Conservation (phyloP, 2,329 filamentous ascomycete species). For the Cladosporium austrohemisphaericum region DNA sequence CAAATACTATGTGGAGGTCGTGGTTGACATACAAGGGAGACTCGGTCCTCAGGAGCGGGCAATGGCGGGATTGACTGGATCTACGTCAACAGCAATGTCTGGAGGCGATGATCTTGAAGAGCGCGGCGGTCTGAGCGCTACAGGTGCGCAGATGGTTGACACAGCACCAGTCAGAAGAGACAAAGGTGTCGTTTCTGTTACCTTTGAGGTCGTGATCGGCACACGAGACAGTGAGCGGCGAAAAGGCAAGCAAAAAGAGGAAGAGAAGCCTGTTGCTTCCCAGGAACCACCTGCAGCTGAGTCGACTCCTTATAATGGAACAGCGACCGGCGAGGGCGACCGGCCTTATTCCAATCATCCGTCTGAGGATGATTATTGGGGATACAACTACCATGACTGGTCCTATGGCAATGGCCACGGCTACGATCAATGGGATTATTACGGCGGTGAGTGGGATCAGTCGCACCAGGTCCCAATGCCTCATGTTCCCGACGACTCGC, state of each 20-base stretch:
- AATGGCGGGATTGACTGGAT: conserved; percentile 24
- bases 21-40: conserved; percentile 87
- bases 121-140: conserved; percentile 12
- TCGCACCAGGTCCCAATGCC: conserved; percentile 45
- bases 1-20: conserved; percentile 87
- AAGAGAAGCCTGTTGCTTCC: conserved; percentile 15
- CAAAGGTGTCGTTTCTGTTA: conserved; percentile 84
- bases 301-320: neutral
- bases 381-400: conserved; percentile 21
- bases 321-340: neutral
- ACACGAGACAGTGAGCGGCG: conserved; percentile 69
- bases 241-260: conserved; percentile 45
- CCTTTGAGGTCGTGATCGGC: conserved; percentile 83
- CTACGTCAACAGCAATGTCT: conserved; percentile 22
- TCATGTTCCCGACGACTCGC: conserved; percentile 56
- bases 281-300: neutral
- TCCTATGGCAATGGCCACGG: conserved; percentile 16
- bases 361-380: conserved; percentile 22
- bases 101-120: conserved; percentile 13
- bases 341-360: neutral
- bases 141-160: conserved; percentile 66
- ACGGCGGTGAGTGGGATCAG: conserved; percentile 12
- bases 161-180: conserved; percentile 82
- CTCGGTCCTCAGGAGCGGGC: conserved; percentile 67
- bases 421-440: conserved; percentile 18